Conservation (phyloP, 2,329 filamentous ascomycete species). For the Calonectria leucothoes region DNA sequence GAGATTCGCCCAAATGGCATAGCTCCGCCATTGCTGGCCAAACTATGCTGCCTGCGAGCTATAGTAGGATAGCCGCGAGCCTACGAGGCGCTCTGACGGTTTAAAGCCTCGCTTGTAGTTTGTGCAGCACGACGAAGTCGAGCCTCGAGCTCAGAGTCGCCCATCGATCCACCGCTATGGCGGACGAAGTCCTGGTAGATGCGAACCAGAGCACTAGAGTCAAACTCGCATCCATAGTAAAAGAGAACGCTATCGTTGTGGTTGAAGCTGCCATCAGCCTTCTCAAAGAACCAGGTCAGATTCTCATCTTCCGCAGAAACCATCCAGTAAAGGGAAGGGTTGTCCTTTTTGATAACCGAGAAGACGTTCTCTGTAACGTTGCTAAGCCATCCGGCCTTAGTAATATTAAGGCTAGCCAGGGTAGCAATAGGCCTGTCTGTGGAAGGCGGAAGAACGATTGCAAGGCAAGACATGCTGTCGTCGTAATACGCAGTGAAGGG, state of each 20-base stretch:
- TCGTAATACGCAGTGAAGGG: conserved; percentile 96
- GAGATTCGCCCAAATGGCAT: neutral
- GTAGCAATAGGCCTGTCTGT: neutral
- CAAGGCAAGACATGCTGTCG: conserved; percentile 56
- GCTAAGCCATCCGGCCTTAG: neutral
- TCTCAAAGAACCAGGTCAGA: conserved; percentile 97
- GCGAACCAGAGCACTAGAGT: neutral
- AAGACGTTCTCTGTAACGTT: conserved; percentile 58
- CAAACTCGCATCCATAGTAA: neutral
- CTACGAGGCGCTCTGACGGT: too few species aligned
- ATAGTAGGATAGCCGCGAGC: neutral
- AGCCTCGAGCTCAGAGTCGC: neutral
- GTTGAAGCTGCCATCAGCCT: conserved; percentile 81
- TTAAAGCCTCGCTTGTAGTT: neutral
- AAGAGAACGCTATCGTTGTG: neutral
- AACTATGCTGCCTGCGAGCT: neutral
- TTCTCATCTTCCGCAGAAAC: conserved; percentile 97
- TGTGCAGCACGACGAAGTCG: neutral
- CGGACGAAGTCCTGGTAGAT: neutral
- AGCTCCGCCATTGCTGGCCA: neutral
- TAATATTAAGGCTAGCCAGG: neutral
- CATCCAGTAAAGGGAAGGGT: conserved; percentile 91
- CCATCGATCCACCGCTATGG: neutral
- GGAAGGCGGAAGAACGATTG: neutral
- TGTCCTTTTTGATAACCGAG: conserved; percentile 91